A percentile compares a stretch with the other conserved stretches of the same genome.
Evolutionary conservation across 225 moss, liverwort and hornwort genomes (phyloP).

Genomic region (Ulota crispa): DNA sequence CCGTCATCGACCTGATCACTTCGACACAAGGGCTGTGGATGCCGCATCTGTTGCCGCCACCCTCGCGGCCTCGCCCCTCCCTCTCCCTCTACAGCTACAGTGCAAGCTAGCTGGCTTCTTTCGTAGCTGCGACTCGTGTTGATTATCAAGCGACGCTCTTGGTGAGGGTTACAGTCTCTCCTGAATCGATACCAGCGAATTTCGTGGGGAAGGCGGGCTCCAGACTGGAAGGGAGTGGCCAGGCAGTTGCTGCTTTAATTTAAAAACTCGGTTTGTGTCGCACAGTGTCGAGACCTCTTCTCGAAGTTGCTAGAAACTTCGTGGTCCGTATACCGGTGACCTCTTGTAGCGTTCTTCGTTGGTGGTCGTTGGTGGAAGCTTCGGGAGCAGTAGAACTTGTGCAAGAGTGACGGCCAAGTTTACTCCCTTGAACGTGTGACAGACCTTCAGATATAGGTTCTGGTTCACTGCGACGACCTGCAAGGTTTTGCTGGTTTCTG

Average conservation of each 20-base stretch:
- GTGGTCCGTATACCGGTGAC: not conserved
- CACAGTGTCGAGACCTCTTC: not conserved
- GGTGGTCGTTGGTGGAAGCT: not conserved
- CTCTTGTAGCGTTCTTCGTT: not conserved
- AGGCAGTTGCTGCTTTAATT: not conserved
- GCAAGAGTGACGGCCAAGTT: constrained; percentile 26
- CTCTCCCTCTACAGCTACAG: not conserved
- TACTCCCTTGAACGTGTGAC: not conserved
- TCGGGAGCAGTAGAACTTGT: not conserved
- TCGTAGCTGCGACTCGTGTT: constrained; percentile 13
- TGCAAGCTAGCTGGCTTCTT: not conserved
- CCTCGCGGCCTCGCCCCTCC: constrained; percentile 20
- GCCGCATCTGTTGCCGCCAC: constrained; percentile 7
- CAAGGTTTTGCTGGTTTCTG: not conserved
- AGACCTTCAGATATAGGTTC: not conserved
- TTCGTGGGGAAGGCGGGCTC: not conserved
- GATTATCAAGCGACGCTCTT: not conserved
- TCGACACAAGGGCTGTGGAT: not conserved
- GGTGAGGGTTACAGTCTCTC: not conserved
- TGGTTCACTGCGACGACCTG: not conserved
- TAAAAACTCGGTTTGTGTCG: not conserved
- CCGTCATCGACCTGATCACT: constrained; percentile 17
- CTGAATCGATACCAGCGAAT: not conserved
- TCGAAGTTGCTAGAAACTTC: not conserved
- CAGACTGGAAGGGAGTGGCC: not conserved